A percentile compares a stretch with the other conserved stretches of the same genome.
phyloP scores from a whole-genome alignment of 225 moss, liverwort and hornwort species.

The Anthoceros angustus region DNA sequence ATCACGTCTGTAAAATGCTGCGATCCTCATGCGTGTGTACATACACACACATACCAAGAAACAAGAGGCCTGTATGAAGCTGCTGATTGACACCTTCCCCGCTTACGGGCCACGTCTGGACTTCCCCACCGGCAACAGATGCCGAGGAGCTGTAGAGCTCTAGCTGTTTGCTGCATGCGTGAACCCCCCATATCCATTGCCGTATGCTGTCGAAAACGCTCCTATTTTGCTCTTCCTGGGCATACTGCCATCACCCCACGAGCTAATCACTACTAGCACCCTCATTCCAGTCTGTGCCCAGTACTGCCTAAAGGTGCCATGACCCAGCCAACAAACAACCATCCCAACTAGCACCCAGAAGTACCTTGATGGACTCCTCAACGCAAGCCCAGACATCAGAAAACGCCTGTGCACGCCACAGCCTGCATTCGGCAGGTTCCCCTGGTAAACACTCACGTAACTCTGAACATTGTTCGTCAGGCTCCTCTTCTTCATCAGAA shows the following conservation, averaged over 20 bases:
- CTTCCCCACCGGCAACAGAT: conserved; percentile 19
- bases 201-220: conserved; percentile 49
- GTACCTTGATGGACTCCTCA: conserved; percentile 55
- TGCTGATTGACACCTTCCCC: conserved; percentile 45
- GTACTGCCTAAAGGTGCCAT: neutral
- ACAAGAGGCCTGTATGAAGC: conserved; percentile 71
- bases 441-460: neutral
- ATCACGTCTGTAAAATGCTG: neutral
- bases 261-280: neutral
- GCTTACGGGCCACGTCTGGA: conserved; percentile 17
- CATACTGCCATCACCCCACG: conserved; percentile 25
- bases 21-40: neutral
- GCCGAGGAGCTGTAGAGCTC: conserved; percentile 38
- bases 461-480: neutral
- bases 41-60: conserved; percentile 50
- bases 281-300: neutral
- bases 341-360: neutral
- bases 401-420: conserved; percentile 53
- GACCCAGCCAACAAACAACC: neutral
- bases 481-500: too few species aligned
- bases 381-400: conserved; percentile 58
- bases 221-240: conserved; percentile 67
- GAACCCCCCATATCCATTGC: conserved; percentile 73
- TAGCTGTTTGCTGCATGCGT: conserved; percentile 56
- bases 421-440: conserved; percentile 35